Percentiles rank a stretch among this genome's conserved stretches.
phyloP scores from a whole-genome alignment of 768 basidiomycete genomes.

The Tulasnella sp. region DNA sequence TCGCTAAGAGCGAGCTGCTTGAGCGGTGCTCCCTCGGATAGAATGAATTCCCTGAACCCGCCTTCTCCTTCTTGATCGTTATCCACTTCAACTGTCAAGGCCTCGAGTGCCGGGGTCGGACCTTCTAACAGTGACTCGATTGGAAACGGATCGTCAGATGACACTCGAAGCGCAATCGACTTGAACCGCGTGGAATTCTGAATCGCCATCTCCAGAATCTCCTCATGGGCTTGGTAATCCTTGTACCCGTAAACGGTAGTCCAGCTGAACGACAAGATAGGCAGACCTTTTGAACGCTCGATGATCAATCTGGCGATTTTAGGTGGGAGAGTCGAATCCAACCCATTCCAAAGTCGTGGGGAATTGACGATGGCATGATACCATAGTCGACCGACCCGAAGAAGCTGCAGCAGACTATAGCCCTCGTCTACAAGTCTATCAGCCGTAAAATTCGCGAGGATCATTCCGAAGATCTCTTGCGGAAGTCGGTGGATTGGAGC shows the following conservation, averaged over 20 bases:
- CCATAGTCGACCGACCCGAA: neutral
- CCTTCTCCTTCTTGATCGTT: neutral
- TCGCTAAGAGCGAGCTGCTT: neutral
- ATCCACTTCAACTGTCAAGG: neutral
- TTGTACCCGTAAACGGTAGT: neutral
- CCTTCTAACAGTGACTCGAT: neutral
- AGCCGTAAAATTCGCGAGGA: neutral
- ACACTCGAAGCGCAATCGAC: neutral
- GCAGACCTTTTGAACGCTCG: neutral
- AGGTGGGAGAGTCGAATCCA: neutral
- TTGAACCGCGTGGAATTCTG: neutral
- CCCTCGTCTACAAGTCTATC: neutral
- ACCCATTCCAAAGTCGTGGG: neutral
- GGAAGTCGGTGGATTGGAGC: neutral
- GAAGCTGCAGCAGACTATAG: neutral
- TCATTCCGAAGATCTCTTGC: neutral
- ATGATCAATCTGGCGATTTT: neutral
- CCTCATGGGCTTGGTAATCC: neutral
- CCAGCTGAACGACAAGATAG: neutral
- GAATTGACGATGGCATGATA: neutral
- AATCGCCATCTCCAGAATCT: neutral
- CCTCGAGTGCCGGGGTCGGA: neutral
- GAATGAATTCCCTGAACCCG: neutral
- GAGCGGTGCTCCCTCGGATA: neutral
- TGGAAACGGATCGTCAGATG: neutral